Conservation (phyloP, 345 rosid genomes). For the Microthlaspi erraticum region DNA sequence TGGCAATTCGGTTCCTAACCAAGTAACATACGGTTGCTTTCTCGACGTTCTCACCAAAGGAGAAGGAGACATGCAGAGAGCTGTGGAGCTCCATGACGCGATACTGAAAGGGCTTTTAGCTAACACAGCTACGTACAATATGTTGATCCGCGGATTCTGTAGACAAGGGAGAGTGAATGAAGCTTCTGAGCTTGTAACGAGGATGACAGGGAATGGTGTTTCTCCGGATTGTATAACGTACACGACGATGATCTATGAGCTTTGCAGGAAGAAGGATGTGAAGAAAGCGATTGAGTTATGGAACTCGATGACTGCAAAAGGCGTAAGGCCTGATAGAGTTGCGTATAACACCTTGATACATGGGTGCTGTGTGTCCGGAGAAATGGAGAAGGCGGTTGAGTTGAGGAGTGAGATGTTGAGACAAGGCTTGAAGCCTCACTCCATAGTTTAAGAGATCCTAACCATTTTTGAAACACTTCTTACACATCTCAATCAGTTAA, state of each 20-base stretch:
- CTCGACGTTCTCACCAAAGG: constrained; percentile 68
- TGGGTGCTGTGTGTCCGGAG: constrained; percentile 73
- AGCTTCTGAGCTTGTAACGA: constrained; percentile 59
- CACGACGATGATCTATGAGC: constrained; percentile 77
- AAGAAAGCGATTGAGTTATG: constrained; percentile 67
- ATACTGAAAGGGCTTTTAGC: constrained; percentile 69
- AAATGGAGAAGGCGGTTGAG: constrained; percentile 60
- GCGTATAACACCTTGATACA: constrained; percentile 73
- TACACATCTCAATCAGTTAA: constrained; percentile 9
- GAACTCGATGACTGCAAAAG: constrained; percentile 69
- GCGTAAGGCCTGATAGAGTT: constrained; percentile 68
- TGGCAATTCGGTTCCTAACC: constrained; percentile 62
- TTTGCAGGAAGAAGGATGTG: constrained; percentile 60
- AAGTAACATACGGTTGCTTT: constrained; percentile 79
- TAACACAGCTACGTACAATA: constrained; percentile 72
- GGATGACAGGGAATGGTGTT: constrained; percentile 62
- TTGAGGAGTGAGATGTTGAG: constrained; percentile 73
- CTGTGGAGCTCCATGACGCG: constrained; percentile 66
- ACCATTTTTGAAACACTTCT: constrained; percentile 3
- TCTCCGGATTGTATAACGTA: constrained; percentile 86
- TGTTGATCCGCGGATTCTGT: constrained; percentile 80
- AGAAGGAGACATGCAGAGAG: constrained; percentile 74
- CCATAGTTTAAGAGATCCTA: constrained; percentile 2
- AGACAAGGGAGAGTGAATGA: constrained; percentile 69
- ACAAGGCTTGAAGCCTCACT: constrained; percentile 56